phyloP scores from a whole-genome alignment of 2,329 filamentous ascomycete genomes.

The Neonectria punicea region DNA sequence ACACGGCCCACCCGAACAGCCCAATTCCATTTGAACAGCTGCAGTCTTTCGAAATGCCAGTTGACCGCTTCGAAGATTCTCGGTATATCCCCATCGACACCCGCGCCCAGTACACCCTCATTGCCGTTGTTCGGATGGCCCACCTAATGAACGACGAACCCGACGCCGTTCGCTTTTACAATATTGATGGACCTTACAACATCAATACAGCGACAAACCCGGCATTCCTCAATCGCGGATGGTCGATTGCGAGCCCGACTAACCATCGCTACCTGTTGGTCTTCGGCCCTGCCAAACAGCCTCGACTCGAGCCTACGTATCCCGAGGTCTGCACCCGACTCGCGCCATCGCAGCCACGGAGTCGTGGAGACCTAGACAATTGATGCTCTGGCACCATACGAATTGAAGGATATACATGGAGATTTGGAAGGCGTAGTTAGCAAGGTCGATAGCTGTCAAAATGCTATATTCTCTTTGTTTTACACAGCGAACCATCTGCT shows the following conservation, averaged over 20 bases:
- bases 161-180: background rate
- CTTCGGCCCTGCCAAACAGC: background rate
- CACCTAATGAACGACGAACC: too few species aligned
- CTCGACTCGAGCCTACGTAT: background rate
- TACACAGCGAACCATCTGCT: background rate
- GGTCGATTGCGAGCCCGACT: background rate
- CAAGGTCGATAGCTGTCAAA: too few species aligned
- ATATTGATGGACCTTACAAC: background rate
- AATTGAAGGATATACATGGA: too few species aligned
- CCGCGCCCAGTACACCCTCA: background rate
- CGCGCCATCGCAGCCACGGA: too few species aligned
- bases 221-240: background rate
- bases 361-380: too few species aligned
- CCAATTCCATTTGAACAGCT: background rate
- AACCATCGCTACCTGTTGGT: background rate
- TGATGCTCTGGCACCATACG: too few species aligned
- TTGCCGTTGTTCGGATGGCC: background rate
- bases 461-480: too few species aligned
- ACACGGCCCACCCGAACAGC: background rate
- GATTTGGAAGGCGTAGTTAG: too few species aligned
- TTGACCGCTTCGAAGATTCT: background rate
- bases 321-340: background rate
- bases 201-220: background rate
- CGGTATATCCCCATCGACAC: background rate
- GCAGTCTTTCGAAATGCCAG: background rate